A percentile compares a stretch with the other conserved stretches of the same genome.
Conservation (phyloP, 192 early-diverging fungal species). For the Jimgerdemannia flammicorona region DNA sequence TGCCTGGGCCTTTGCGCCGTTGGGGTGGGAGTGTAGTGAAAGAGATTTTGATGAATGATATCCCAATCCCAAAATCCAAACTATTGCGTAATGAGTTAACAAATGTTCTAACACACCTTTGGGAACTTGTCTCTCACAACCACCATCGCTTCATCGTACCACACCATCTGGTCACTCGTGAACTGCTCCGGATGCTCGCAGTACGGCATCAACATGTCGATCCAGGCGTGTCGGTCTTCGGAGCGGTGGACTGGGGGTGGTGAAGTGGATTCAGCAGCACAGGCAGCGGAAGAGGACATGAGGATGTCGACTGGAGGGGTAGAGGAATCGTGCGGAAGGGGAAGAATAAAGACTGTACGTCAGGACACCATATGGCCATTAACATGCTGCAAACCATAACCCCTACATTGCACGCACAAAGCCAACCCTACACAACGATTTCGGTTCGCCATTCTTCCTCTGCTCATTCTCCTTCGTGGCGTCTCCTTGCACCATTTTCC, state of each 20-base stretch:
- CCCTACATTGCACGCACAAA: too few species aligned
- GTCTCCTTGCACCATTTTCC: too few species aligned
- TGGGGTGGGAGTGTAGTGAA: constrained; percentile 1
- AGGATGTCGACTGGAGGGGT: constrained; percentile 2
- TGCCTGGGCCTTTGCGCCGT: constrained; percentile 11
- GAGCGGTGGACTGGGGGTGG: not conserved
- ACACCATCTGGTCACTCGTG: constrained; percentile 25
- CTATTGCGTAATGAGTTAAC: too few species aligned
- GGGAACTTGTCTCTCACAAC: constrained; percentile 53
- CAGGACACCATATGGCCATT: too few species aligned
- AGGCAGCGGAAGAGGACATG: not conserved
- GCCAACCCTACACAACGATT: too few species aligned
- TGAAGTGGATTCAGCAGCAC: not conserved
- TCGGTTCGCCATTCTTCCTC: too few species aligned
- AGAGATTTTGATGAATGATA: constrained; percentile 13
- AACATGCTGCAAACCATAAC: too few species aligned
- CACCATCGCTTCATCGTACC: constrained; percentile 38
- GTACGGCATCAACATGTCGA: constrained; percentile 29
- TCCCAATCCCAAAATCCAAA: too few species aligned
- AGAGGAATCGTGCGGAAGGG: not conserved
- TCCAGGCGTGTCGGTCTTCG: not conserved
- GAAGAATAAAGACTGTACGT: too few species aligned
- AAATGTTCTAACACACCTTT: too few species aligned
- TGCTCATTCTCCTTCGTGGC: too few species aligned
- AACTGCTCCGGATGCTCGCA: constrained; percentile 34